Conservation (phyloP, 2,329 filamentous ascomycete species). For the Ampelomyces quisqualis region DNA sequence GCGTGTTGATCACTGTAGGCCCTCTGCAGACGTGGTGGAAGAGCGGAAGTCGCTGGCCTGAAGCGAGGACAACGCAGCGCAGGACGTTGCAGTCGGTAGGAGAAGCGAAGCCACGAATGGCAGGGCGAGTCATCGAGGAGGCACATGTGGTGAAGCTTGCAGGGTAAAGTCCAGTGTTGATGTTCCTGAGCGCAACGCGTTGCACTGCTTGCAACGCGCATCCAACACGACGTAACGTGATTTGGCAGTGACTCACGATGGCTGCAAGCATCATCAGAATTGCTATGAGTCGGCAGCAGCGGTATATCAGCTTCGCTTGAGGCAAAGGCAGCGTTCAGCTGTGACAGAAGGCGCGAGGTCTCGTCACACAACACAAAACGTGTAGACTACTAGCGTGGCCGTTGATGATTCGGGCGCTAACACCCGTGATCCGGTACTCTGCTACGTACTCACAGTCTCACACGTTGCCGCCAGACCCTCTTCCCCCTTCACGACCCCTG, state of each 20-base stretch:
- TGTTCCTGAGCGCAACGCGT: not conserved
- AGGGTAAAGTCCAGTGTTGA: not conserved
- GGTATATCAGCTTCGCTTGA: too few relatives aligned
- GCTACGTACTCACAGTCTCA: not conserved
- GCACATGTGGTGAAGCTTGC: too few relatives aligned
- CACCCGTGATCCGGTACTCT: too few relatives aligned
- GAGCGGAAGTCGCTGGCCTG: slow-evolving; percentile 13
- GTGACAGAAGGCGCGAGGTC: too few relatives aligned
- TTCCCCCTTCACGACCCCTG: not conserved
- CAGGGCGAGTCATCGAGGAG: not conserved
- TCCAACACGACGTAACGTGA: not conserved
- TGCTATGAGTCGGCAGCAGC: too few relatives aligned
- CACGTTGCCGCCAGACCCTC: not conserved
- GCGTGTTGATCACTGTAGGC: slow-evolving; percentile 23
- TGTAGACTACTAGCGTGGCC: too few relatives aligned
- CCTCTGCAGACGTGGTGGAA: slow-evolving; percentile 13
- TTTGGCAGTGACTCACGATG: not conserved
- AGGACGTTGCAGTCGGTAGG: slow-evolving; percentile 11
- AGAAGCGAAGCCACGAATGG: not conserved
- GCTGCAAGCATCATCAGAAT: too few relatives aligned
- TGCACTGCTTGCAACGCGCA: not conserved
- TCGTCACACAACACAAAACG: too few relatives aligned
- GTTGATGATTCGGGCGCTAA: too few relatives aligned
- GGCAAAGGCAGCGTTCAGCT: too few relatives aligned
- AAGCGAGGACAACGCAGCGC: slow-evolving; percentile 19